Percentiles rank a stretch among this genome's conserved stretches.
Evolutionary conservation across 495 filamentous ascomycete genomes (phyloP).

Genomic region (Neurospora sp.): DNA sequence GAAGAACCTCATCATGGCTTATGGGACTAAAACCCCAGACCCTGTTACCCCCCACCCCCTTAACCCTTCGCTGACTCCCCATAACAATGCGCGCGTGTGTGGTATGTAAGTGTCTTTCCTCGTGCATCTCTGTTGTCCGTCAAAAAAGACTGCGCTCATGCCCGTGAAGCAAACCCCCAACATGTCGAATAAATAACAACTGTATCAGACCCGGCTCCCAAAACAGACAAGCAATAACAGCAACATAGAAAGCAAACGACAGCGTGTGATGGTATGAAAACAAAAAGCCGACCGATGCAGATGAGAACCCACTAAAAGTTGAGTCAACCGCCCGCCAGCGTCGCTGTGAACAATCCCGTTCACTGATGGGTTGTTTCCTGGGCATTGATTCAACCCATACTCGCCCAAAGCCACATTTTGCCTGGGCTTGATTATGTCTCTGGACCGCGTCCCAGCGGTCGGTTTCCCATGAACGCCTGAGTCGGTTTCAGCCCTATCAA

Average conservation of each 20-base stretch:
- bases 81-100: background rate
- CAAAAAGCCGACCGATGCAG: background rate
- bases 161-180: background rate
- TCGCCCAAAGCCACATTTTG: background rate
- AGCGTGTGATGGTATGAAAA: background rate
- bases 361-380: background rate
- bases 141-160: background rate
- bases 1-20: background rate
- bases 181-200: background rate
- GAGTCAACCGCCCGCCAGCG: background rate
- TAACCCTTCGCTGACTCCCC: background rate
- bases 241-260: background rate
- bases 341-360: background rate
- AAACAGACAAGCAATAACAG: background rate
- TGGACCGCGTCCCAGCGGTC: background rate
- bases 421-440: background rate
- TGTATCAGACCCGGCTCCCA: slow-evolving; percentile 4
- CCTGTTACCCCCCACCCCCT: background rate
- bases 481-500: background rate
- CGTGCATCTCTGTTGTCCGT: background rate
- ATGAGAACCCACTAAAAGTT: background rate
- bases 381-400: background rate
- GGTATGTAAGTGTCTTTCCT: background rate
- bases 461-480: background rate
- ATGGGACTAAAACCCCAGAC: background rate